Base-by-base conservation (phyloP, 2,329 filamentous ascomycete species). In the Fusarium transvaalense region DNA sequence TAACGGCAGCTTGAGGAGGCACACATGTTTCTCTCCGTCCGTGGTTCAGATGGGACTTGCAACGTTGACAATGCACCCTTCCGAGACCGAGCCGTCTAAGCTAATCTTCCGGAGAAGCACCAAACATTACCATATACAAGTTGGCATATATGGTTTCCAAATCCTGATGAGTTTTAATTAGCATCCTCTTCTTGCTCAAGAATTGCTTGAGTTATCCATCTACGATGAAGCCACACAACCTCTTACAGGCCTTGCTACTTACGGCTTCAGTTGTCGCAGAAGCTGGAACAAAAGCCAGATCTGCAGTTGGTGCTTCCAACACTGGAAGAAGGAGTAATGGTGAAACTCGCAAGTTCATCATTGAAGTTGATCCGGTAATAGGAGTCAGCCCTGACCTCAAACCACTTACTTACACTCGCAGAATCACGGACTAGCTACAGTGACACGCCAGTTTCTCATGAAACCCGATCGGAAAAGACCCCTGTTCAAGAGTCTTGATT, bases 401-500 rank as follows among this genome's bases (percentile, higher is more conserved):
- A 15, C 15, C 27, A 19, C 34, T 57, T 47, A 45, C 69, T 72
- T n/a, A 75, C 43, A 34, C 14, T 46, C 19, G 15, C n/a, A 74
- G 73, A 46, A 55, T 25, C 56, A 47, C 46, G 58, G 62, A 32
- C 48, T 68, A 7, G 57, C 39, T 15, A 34, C 53, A 34, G 57
- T 78, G 10, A 54, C 73, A 42, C 69, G 64, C 34, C 72, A 75
- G 21, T 56, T 78, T 15, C 67, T 64, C 10, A 54, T 57, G 14
- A 68, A 63, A 19, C 59, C 67, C 27, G 48, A 62, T 4, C 52
- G 34, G 19, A 70, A 68, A 31, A 53, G 21, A 32, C 54, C 60
- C 19, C 66, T 64, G 12, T 78, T 75, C 51, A 73, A 75, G 50
- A 66, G 71, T 15, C 76, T 79, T 50, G 76, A 79, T 53, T 79